These are phyloP conservation scores for Oryza glumipatula DNA, from an alignment of 176 grass and related monocot genomes.

Conservation along the genomic window DNA sequence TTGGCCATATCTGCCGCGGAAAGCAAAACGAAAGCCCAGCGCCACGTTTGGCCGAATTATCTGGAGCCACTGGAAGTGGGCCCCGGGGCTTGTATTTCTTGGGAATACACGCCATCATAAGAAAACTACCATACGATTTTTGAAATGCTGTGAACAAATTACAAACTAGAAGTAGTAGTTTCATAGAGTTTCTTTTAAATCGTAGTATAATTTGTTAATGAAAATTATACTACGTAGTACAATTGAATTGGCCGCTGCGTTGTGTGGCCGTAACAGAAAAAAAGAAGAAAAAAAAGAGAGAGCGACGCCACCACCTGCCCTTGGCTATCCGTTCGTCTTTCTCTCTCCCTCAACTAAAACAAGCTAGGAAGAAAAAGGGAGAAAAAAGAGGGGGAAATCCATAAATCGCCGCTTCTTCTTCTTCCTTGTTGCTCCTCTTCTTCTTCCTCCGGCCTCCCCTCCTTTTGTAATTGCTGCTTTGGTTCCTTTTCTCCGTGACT, in stretches of 20 bases:
- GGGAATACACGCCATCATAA: too few relatives aligned
- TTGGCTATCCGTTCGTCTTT: too few relatives aligned
- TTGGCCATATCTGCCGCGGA: slow-evolving; percentile 8
- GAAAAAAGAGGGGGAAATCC: background rate
- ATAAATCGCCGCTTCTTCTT: slow-evolving; percentile 15
- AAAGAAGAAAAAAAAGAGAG: too few relatives aligned
- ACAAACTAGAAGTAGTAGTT: too few relatives aligned
- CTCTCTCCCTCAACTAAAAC: slow-evolving; percentile 23
- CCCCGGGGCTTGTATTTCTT: too few relatives aligned
- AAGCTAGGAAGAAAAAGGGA: slow-evolving; percentile 5
- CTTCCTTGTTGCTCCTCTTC: slow-evolving; percentile 1
- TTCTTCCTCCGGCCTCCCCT: too few relatives aligned
- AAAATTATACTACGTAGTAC: too few relatives aligned
- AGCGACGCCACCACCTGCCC: too few relatives aligned
- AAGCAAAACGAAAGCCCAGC: background rate
- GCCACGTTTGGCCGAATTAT: background rate
- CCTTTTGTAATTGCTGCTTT: background rate
- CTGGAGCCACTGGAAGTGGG: too few relatives aligned
- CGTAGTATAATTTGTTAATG: background rate
- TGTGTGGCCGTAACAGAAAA: background rate
- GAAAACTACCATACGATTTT: too few relatives aligned
- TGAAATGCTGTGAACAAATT: too few relatives aligned
- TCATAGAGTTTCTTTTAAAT: too few relatives aligned
- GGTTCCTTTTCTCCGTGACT: slow-evolving; percentile 37
- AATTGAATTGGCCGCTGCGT: background rate